Evolutionary conservation across 345 rosid genomes (phyloP).

Genomic region (Camelina hispida): DNA sequence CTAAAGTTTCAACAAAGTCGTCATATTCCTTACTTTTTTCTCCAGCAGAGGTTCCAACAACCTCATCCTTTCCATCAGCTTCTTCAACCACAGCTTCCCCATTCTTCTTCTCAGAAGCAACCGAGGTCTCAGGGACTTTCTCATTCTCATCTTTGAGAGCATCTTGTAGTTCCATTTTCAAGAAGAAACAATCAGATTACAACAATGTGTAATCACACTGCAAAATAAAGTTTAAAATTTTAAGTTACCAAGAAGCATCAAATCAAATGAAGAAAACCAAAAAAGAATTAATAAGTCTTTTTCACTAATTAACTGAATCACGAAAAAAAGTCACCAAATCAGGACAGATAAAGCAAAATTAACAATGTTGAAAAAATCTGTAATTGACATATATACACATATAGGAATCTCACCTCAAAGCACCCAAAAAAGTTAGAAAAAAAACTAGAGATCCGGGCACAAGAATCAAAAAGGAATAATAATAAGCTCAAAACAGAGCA

Average conservation of each 20-base stretch:
- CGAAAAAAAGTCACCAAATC: neutral
- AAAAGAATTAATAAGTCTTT: too few relatives aligned
- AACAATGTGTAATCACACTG: constrained; percentile 18
- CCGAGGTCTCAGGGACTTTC: constrained; percentile 27
- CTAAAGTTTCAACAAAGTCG: neutral
- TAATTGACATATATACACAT: neutral
- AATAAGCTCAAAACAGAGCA: neutral
- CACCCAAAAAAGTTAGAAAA: neutral
- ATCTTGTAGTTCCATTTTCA: constrained; percentile 30
- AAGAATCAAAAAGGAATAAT: neutral
- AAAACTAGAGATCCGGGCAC: neutral
- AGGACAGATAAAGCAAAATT: neutral
- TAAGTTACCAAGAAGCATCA: constrained; percentile 9
- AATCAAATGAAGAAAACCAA: neutral
- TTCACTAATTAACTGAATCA: neutral
- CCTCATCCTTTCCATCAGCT: constrained; percentile 14
- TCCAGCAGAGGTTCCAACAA: constrained; percentile 20
- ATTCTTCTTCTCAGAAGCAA: constrained; percentile 3
- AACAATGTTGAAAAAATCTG: neutral
- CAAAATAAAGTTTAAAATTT: neutral
- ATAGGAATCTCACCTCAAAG: neutral
- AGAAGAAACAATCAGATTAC: too few relatives aligned
- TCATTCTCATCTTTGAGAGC: constrained; percentile 10
- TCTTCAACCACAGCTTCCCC: neutral
- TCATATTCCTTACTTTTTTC: constrained; percentile 4